Percentiles rank a stretch among this genome's conserved stretches.
These are phyloP conservation scores for Metrosideros polymorpha DNA, from an alignment of 441 rosid species.

Conservation along the genomic window DNA sequence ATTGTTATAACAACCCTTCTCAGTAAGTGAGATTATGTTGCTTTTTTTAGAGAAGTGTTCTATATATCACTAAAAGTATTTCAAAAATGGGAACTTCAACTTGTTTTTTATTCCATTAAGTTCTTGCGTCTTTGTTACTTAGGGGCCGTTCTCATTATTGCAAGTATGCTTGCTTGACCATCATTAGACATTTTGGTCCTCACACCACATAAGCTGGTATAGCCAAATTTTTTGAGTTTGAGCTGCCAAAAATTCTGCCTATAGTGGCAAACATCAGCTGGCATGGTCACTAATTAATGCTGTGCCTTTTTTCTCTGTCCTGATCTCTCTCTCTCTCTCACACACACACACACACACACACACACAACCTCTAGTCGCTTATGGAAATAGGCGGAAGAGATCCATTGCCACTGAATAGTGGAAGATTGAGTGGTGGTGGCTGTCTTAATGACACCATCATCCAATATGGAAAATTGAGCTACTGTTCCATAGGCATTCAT, in stretches of 20 bases:
- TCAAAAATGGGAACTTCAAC: neutral
- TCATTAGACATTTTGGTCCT: neutral
- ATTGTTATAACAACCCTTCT: conserved; percentile 46
- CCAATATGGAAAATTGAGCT: neutral
- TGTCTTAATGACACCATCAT: neutral
- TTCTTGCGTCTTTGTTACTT: neutral
- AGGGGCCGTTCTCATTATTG: neutral
- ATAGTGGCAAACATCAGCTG: neutral
- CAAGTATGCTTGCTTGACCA: neutral
- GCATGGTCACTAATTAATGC: neutral
- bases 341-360: rapidly evolving
- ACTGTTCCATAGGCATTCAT: neutral
- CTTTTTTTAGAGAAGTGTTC: neutral
- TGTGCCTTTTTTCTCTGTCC: neutral
- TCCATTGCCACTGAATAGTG: neutral
- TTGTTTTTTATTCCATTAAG: neutral
- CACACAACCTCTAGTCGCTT: neutral
- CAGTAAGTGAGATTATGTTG: conserved; percentile 19
- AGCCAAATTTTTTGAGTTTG: neutral
- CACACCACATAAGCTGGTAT: neutral
- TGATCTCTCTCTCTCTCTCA: neutral
- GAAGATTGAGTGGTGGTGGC: neutral
- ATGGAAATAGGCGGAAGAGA: neutral
- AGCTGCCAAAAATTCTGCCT: neutral
- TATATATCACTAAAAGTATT: neutral